These are phyloP conservation scores for Jaltomata sinuosa DNA, from an alignment of 257 asterid species.

Conservation along the genomic window DNA sequence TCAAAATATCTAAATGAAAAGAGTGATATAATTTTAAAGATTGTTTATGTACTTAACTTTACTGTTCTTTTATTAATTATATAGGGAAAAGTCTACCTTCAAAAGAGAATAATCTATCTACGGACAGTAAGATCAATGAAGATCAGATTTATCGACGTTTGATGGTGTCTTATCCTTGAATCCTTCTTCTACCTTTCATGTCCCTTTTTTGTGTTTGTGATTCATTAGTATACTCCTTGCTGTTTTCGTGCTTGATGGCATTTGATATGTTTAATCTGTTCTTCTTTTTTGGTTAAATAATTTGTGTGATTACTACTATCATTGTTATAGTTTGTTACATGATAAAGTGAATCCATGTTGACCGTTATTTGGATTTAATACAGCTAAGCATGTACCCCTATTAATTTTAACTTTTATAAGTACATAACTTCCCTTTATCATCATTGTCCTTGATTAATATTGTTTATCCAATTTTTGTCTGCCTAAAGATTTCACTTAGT, in stretches of 20 bases:
- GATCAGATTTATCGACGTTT: too few species aligned
- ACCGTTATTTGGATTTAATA: not conserved
- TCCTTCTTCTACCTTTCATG: not conserved
- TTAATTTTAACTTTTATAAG: not conserved
- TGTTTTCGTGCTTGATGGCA: too few species aligned
- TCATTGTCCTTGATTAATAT: not conserved
- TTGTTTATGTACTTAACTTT: not conserved
- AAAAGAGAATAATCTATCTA: not conserved
- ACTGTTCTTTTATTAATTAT: not conserved
- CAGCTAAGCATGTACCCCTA: not conserved
- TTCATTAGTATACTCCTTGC: not conserved
- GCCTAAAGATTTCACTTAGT: not conserved
- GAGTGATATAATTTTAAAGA: not conserved
- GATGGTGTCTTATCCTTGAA: too few species aligned
- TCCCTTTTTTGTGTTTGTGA: not conserved
- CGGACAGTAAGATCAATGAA: rapidly evolving
- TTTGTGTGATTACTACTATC: not conserved
- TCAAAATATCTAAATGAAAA: not conserved
- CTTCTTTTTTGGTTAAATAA: not conserved
- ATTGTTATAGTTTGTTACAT: too few species aligned
- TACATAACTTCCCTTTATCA: not conserved
- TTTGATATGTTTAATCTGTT: too few species aligned
- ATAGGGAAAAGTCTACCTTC: too few species aligned
- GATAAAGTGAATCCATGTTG: not conserved
- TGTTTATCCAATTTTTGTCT: not conserved